Conservation (phyloP, 306 rosid species). For the Vicia villosa region DNA sequence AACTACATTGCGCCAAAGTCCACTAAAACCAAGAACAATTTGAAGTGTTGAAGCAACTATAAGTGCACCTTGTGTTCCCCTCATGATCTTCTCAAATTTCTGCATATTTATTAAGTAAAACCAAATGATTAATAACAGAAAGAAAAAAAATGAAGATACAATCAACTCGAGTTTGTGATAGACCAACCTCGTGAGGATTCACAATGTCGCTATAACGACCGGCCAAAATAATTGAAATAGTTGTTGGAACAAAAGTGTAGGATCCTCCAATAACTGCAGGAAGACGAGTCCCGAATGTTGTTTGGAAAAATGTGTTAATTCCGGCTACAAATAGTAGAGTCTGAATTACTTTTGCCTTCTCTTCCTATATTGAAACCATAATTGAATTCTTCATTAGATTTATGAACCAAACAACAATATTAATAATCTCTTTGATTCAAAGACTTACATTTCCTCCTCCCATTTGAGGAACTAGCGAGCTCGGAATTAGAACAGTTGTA, state of each 20-base stretch:
- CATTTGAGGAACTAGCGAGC: conserved; percentile 92
- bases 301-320: conserved; percentile 75
- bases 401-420: conserved; percentile 25
- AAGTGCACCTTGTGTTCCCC: conserved; percentile 96
- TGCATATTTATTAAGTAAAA: conserved; percentile 43
- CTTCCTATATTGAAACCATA: conserved; percentile 57
- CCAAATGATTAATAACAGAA: conserved; percentile 9
- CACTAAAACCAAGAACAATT: conserved; percentile 97
- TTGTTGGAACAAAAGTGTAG: conserved; percentile 86
- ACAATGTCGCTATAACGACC: conserved; percentile 80
- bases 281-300: conserved; percentile 86
- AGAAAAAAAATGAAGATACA: background rate
- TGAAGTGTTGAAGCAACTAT: conserved; percentile 96
- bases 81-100: conserved; percentile 93
- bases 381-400: conserved; percentile 30
- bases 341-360: conserved; percentile 92
- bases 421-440: conserved; percentile 9
- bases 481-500: conserved; percentile 88
- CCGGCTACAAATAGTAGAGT: conserved; percentile 90
- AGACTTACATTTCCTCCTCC: conserved; percentile 94
- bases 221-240: conserved; percentile 90
- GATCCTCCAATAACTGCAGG: conserved; percentile 96
- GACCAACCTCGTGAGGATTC: conserved; percentile 78
- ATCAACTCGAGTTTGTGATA: background rate
- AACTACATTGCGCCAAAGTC: conserved; percentile 97